A percentile compares a stretch with the other conserved stretches of the same genome.
Conservation (phyloP, 2,329 filamentous ascomycete genomes). For the Penicillium decumbens region DNA sequence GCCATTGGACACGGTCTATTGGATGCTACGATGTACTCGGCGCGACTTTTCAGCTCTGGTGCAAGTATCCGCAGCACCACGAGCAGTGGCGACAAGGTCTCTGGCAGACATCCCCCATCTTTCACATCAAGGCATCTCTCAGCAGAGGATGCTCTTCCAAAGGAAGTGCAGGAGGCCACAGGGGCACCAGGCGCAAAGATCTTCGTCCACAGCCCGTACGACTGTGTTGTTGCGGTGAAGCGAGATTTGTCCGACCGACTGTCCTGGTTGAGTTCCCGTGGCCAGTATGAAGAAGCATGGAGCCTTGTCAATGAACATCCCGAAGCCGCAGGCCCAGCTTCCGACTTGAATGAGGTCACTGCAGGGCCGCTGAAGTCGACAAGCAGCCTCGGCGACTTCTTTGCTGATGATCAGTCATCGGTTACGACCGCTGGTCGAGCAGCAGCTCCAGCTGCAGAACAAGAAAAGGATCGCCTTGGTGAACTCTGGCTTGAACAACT, state of each 20-base stretch:
- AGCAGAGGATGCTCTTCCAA: slow-evolving; percentile 34
- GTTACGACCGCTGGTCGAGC: slow-evolving; percentile 57
- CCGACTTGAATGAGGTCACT: slow-evolving; percentile 35
- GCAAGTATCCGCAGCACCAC: slow-evolving; percentile 65
- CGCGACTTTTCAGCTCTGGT: slow-evolving; percentile 77
- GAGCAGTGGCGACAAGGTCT: slow-evolving; percentile 54
- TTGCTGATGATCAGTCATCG: slow-evolving; percentile 63
- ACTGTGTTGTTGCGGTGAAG: slow-evolving; percentile 88
- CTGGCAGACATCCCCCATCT: slow-evolving; percentile 49
- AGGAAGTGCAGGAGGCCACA: slow-evolving; percentile 47
- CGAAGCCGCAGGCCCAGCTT: slow-evolving; percentile 52
- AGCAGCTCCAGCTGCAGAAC: slow-evolving; percentile 65
- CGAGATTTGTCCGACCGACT: slow-evolving; percentile 82
- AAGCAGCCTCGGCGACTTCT: slow-evolving; percentile 61
- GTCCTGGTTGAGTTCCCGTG: slow-evolving; percentile 75
- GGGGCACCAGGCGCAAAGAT: slow-evolving; percentile 65
- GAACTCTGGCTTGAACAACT: slow-evolving; percentile 91
- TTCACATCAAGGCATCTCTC: slow-evolving; percentile 53
- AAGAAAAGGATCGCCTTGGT: slow-evolving; percentile 84
- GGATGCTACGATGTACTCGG: slow-evolving; percentile 86
- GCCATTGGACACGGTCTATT: slow-evolving; percentile 71
- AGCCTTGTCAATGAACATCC: slow-evolving; percentile 83
- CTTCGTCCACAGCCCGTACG: slow-evolving; percentile 93
- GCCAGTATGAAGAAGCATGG: slow-evolving; percentile 82
- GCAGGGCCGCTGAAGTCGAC: slow-evolving; percentile 33